A percentile compares a stretch with the other conserved stretches of the same genome.
phyloP scores from a whole-genome alignment of 495 filamentous ascomycete genomes.

The Neurospora tetraspora region DNA sequence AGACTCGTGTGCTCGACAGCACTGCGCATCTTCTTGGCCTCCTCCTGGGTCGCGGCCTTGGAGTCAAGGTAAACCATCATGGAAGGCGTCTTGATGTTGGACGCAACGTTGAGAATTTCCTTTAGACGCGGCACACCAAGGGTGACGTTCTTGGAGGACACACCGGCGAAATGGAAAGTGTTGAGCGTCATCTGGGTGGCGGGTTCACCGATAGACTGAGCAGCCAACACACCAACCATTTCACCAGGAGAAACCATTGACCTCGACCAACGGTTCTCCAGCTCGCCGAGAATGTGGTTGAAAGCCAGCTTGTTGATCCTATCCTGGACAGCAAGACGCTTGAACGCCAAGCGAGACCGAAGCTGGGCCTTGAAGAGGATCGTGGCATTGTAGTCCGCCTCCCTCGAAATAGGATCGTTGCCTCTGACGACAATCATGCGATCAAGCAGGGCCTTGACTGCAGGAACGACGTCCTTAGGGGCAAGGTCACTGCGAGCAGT shows the following conservation, averaged over 20 bases:
- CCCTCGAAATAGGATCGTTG: slow-evolving; percentile 64
- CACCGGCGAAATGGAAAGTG: slow-evolving; percentile 99
- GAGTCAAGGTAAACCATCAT: slow-evolving; percentile 85
- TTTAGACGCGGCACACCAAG: slow-evolving; percentile 98
- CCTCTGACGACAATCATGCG: slow-evolving; percentile 77
- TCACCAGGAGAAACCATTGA: slow-evolving; percentile 82
- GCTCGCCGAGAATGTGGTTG: slow-evolving; percentile 81
- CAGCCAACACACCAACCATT: slow-evolving; percentile 97
- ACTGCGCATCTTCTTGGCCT: slow-evolving; percentile 77
- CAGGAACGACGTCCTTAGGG: slow-evolving; percentile 78
- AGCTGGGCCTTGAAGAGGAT: slow-evolving; percentile 84
- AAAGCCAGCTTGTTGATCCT: slow-evolving; percentile 86
- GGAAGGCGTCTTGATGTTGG: slow-evolving; percentile 95
- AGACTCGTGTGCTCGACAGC: slow-evolving; percentile 92
- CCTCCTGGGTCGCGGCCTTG: slow-evolving; percentile 53
- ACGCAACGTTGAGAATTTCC: slow-evolving; percentile 96
- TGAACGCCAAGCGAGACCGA: slow-evolving; percentile 83
- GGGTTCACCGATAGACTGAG: slow-evolving; percentile 96
- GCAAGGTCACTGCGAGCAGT: slow-evolving; percentile 77
- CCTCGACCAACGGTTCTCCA: slow-evolving; percentile 75
- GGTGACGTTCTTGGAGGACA: slow-evolving; percentile 98
- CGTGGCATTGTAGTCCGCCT: slow-evolving; percentile 83
- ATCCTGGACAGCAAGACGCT: slow-evolving; percentile 73
- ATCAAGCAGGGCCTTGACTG: slow-evolving; percentile 65
- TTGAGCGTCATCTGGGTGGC: slow-evolving; percentile 99